Conservation (phyloP, 2,329 filamentous ascomycete species). For the Penicillium sp. region DNA sequence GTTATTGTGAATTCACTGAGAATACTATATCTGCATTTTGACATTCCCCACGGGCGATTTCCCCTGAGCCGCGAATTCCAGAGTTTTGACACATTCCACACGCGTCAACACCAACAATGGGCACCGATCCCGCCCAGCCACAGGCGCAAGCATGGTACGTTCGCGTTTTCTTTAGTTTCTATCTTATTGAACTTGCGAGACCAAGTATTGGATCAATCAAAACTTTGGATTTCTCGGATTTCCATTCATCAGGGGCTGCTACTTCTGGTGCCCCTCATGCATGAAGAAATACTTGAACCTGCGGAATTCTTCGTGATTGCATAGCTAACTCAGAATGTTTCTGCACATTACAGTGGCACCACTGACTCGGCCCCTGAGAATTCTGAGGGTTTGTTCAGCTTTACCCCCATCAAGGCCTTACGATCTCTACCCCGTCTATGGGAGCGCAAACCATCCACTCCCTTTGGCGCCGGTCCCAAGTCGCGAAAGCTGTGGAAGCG, state of each 20-base stretch:
- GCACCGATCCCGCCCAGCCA: conserved; percentile 12
- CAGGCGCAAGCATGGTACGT: conserved; percentile 19
- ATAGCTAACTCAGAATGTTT: conserved; percentile 10
- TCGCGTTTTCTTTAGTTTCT: background rate
- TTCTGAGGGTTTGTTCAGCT: conserved; percentile 26
- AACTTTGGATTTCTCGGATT: too few species aligned
- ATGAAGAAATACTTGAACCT: background rate
- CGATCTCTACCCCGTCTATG: conserved; percentile 37
- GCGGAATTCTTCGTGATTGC: background rate
- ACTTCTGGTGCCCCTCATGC: too few species aligned
- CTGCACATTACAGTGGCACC: conserved; percentile 8
- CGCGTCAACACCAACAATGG: conserved; percentile 22
- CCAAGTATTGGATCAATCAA: too few species aligned
- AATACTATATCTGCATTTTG: too few species aligned
- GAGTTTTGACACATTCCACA: conserved; percentile 24
- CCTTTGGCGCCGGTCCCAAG: conserved; percentile 36
- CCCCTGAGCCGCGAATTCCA: conserved; percentile 9
- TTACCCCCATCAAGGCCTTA: conserved; percentile 39
- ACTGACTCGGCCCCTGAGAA: conserved; percentile 16
- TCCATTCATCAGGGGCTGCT: too few species aligned
- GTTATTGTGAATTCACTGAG: too few species aligned
- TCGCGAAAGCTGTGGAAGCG: conserved; percentile 46
- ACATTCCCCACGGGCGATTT: background rate
- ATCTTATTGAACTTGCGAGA: too few species aligned
- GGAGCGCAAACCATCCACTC: conserved; percentile 43